These are phyloP conservation scores for Dysphania ambrosioides DNA, from an alignment of 148 eudicot genomes.

Conservation along the genomic window DNA sequence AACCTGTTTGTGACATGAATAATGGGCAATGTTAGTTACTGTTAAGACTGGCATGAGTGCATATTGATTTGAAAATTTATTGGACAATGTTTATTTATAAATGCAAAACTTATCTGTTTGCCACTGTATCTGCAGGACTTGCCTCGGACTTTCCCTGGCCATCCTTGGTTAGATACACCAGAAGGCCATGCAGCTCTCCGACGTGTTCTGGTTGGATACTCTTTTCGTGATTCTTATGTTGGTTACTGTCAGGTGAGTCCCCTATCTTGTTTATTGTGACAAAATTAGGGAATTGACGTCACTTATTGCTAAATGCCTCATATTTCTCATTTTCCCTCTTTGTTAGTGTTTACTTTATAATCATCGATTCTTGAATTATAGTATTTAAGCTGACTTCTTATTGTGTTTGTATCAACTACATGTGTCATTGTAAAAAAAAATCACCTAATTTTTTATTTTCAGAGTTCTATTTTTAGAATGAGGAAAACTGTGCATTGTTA, in stretches of 20 bases:
- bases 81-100: background rate
- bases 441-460: too few relatives aligned
- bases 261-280: background rate
- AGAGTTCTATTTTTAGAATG: too few relatives aligned
- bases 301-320: background rate
- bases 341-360: background rate
- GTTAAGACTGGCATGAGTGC: background rate
- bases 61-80: constrained; percentile 2
- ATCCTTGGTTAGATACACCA: constrained; percentile 88
- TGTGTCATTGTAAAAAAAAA: too few relatives aligned
- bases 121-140: constrained; percentile 56
- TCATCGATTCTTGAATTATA: too few relatives aligned
- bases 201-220: constrained; percentile 93
- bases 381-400: too few relatives aligned
- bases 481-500: too few relatives aligned
- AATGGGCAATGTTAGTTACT: background rate
- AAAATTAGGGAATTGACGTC: background rate
- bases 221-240: constrained; percentile 94
- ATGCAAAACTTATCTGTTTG: background rate
- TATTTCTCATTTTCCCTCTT: background rate
- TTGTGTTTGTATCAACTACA: too few relatives aligned
- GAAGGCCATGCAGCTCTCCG: constrained; percentile 93
- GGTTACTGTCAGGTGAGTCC: constrained; percentile 91
- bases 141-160: constrained; percentile 96
- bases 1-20: too few relatives aligned